Evolutionary conservation across 2,329 filamentous ascomycete species (phyloP), one percentile per base, ranked within the genome.

Genomic region (Fusarium bulbicola): DNA sequence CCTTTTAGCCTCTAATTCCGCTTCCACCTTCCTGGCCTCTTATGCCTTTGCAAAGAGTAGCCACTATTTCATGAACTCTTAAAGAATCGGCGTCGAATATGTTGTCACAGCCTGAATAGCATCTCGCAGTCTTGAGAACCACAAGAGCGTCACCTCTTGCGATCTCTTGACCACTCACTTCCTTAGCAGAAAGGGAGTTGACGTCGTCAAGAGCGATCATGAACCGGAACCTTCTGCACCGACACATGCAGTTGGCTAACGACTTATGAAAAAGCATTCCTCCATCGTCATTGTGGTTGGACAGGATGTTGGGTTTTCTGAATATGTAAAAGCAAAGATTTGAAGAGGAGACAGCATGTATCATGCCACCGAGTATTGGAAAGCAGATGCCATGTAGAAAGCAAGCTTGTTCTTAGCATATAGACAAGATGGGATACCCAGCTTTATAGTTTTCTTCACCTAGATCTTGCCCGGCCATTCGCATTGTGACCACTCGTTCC

Each of bases 391-490:
- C 67, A 68, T 77, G 74, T 78, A 78, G 60, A 77, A 67, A 70
- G 71, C 61, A 73, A 76, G 71, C 53, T 68, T 75, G 70, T 60
- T 67, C 40, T 73, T 63, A 68, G 74, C 74, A 78, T 63, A 77
- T 78, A 76, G 73, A 77, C 62, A 70, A 68, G 65, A 76, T 70
- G 67, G 75, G 76, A 67, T 76, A 68, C 63, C 70, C 56, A 66
- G 72, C 74, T 77, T 77, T 77, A 77, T 77, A 77, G 74, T 77
- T 77, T 75, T 75, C 54, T 42, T 47, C 57, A 59, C 39, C 34
- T 54, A 40, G 42, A 36, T 59, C 53, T 39, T 32, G 47, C 63
- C 57, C 32, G 34, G 49, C 47, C 42, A n/a, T 52, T 66, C 28
- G 59, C 54, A 39, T 52, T 57, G 62, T 66, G 60, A 72, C 53